Evolutionary conservation across 257 asterid species (phyloP), one percentile per base, ranked within the genome.

Genomic region (Voacanga thouarsii): DNA sequence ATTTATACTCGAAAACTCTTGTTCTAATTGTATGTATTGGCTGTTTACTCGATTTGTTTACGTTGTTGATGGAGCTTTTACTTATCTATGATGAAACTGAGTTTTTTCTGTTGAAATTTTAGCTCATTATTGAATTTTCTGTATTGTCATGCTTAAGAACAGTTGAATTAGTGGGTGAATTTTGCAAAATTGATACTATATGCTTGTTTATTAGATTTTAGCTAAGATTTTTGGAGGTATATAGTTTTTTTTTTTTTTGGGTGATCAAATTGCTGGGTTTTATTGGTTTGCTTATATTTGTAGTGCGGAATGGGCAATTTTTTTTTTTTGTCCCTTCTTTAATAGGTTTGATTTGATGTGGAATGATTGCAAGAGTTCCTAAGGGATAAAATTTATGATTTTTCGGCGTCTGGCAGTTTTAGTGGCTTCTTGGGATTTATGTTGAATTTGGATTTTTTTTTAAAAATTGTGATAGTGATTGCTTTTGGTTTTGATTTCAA

Each of bases 241-340:
- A 10, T 18, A 18, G 30, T 66, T 66, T 74, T 75, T 30, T 26
- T 24, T 26, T 33, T 33, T 33, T 33, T 33, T 33, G 44, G 59
- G 44, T 41, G 51, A 45, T 64, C 75, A 51, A 75, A 51, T 73
- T 73, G 69, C 60, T 73, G 24, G 75, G 78, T 65, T 61, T 75
- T 47, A 60, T 50, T 65, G 47, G 43, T 50, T 68, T 55, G 71
- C 73, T 47, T 41, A 71, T 44, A 16, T 72, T 55, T 39, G 26
- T 43, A 30, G n/a, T 28, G 30, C 26, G 24, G 19, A 37, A 26
- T 43, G n/a, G 47, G 14, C 12, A 26, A 23, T 6, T 1, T 7
- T 23, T 43, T 1, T 18, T n/a, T n/a, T n/a, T 33, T 33, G 2
- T 1, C 37, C 12, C 2, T 44, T 12, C 33, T 28, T 12, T 37